These are phyloP conservation scores for Zangia roseola DNA, from an alignment of 768 basidiomycete species.

Conservation along the genomic window DNA sequence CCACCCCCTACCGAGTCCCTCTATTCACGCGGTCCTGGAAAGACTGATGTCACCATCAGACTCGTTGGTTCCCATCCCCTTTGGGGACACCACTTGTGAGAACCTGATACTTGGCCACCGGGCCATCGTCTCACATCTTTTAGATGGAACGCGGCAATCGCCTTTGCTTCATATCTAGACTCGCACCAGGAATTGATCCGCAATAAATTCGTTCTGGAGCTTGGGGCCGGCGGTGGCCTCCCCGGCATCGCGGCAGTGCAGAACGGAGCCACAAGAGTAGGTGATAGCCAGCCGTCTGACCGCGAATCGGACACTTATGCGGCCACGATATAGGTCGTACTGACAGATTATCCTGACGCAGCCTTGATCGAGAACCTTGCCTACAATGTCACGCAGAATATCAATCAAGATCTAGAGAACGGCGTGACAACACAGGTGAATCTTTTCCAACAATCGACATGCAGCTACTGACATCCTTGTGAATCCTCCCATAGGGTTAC, in stretches of 20 bases:
- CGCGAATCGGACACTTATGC: neutral
- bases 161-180: constrained; percentile 71
- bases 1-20: constrained; percentile 57
- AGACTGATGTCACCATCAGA: constrained; percentile 49
- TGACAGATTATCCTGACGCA: constrained; percentile 92
- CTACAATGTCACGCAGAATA: constrained; percentile 64
- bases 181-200: constrained; percentile 45
- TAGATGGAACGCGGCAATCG: constrained; percentile 81
- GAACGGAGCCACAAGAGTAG: constrained; percentile 67
- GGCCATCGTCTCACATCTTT: neutral
- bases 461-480: constrained; percentile 14
- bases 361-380: constrained; percentile 72
- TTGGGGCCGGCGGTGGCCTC: constrained; percentile 91
- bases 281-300: neutral
- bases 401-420: constrained; percentile 25
- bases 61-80: constrained; percentile 79
- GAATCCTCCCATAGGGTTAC: constrained; percentile 61
- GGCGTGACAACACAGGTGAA: constrained; percentile 35
- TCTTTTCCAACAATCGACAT: constrained; percentile 25
- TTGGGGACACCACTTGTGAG: constrained; percentile 79
- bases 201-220: constrained; percentile 65
- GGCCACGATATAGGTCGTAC: constrained; percentile 55
- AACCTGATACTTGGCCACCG: neutral
- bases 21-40: constrained; percentile 40
- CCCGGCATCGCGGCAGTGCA: constrained; percentile 76